These are phyloP conservation scores for Microbotryum intermedium DNA, from an alignment of 1,284 basidiomycete species.

Conservation along the genomic window DNA sequence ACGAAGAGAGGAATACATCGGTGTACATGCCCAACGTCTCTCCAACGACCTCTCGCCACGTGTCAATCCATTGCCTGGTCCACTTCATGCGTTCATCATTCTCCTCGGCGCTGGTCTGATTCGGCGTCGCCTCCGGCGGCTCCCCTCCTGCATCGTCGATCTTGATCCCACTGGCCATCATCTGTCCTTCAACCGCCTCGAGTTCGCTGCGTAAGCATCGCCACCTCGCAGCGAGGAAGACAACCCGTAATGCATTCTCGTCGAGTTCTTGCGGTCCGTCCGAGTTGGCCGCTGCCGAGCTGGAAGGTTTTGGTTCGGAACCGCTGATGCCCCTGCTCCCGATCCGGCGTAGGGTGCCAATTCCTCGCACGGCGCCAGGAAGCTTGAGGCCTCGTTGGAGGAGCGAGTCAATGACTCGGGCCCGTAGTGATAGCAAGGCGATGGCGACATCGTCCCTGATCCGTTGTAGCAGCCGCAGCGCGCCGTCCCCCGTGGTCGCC, in stretches of 20 bases:
- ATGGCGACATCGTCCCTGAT: constrained; percentile 58
- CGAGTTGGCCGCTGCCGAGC: neutral
- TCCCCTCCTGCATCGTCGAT: constrained; percentile 31
- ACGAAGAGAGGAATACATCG: constrained; percentile 73
- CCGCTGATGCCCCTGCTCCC: constrained; percentile 34
- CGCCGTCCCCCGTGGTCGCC: constrained; percentile 45
- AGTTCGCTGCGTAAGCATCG: constrained; percentile 48
- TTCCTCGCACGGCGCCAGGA: constrained; percentile 76
- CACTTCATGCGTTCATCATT: constrained; percentile 61
- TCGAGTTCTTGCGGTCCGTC: constrained; percentile 37
- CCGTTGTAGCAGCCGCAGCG: constrained; percentile 63
- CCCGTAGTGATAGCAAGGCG: constrained; percentile 41
- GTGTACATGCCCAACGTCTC: constrained; percentile 83
- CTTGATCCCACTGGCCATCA: constrained; percentile 40
- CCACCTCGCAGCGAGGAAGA: constrained; percentile 58
- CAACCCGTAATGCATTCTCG: constrained; percentile 57
- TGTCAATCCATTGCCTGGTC: constrained; percentile 76
- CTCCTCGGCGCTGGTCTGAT: constrained; percentile 33
- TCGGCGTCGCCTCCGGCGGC: neutral
- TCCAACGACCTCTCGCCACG: constrained; percentile 84
- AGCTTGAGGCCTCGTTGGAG: constrained; percentile 72
- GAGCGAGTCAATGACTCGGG: constrained; percentile 65
- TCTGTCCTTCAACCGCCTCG: constrained; percentile 41
- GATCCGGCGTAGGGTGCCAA: constrained; percentile 75
- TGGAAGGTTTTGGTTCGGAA: neutral